Evolutionary conservation across 352 stramenopile genomes (phyloP).

Genomic region (Phytophthora litchii): DNA sequence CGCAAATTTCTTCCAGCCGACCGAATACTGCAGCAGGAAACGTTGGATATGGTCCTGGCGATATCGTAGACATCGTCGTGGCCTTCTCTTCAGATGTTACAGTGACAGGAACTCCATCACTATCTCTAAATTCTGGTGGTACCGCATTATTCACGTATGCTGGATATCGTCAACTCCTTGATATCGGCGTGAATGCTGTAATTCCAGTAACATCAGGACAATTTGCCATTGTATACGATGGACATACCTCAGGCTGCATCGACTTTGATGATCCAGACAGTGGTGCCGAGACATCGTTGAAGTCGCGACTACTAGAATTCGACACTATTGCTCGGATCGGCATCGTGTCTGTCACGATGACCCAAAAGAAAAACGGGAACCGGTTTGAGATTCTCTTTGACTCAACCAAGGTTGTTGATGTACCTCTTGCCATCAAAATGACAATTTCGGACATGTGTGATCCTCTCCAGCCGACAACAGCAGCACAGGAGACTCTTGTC

Average conservation of each 20-base stretch:
- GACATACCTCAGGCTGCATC: slow-evolving; percentile 49
- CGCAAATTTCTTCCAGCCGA: slow-evolving; percentile 53
- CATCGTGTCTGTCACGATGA: slow-evolving; percentile 51
- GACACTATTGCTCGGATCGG: slow-evolving; percentile 51
- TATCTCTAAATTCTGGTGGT: slow-evolving; percentile 58
- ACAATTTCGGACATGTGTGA: slow-evolving; percentile 58
- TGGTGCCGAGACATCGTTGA: slow-evolving; percentile 44
- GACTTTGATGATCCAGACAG: slow-evolving; percentile 57
- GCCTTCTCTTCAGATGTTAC: slow-evolving; percentile 63
- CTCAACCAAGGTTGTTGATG: slow-evolving; percentile 43
- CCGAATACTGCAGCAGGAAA: slow-evolving; percentile 33
- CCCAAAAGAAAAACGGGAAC: slow-evolving; percentile 57
- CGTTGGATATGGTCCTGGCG: slow-evolving; percentile 63
- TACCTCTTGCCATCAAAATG: slow-evolving; percentile 48
- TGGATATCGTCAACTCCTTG: slow-evolving; percentile 66
- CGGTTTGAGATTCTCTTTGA: slow-evolving; percentile 67
- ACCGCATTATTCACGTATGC: slow-evolving; percentile 54
- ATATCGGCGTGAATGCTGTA: slow-evolving; percentile 65
- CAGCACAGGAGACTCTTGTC: slow-evolving; percentile 42
- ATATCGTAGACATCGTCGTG: slow-evolving; percentile 73
- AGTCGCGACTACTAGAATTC: slow-evolving; percentile 51
- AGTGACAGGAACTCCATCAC: slow-evolving; percentile 46
- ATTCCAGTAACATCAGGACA: slow-evolving; percentile 61
- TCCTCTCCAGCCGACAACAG: slow-evolving; percentile 48
- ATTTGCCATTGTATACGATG: slow-evolving; percentile 60